Conservation (phyloP, 192 early-diverging fungal species). For the Chytriomyces sp. region DNA sequence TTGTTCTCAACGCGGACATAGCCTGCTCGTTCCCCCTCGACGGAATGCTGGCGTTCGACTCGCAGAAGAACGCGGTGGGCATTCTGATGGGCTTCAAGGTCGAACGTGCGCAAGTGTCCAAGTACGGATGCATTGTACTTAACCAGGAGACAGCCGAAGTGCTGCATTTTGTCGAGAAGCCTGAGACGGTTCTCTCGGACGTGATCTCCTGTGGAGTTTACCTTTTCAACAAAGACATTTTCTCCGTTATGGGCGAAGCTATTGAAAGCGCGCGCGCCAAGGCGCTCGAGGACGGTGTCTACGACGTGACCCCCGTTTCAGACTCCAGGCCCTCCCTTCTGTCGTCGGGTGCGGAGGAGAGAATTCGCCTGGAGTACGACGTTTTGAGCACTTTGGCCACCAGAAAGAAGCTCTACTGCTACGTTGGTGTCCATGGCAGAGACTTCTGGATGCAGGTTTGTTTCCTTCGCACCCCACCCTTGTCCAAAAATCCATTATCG, state of each 20-base stretch:
- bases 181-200: conserved; percentile 92
- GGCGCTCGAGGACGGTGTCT: conserved; percentile 56
- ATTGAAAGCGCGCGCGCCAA: conserved; percentile 69
- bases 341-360: conserved; percentile 53
- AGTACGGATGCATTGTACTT: conserved; percentile 94
- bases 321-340: conserved; percentile 28
- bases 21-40: conserved; percentile 91
- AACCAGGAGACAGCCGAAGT: conserved; percentile 87
- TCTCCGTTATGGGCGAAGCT: conserved; percentile 79
- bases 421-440: conserved; percentile 63
- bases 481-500: no score
- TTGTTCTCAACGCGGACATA: conserved; percentile 97
- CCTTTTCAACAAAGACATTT: conserved; percentile 87
- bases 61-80: conserved; percentile 76
- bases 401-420: conserved; percentile 82
- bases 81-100: conserved; percentile 92
- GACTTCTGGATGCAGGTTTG: conserved; percentile 83
- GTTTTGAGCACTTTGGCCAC: conserved; percentile 83
- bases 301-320: conserved; percentile 3
- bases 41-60: conserved; percentile 84
- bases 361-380: conserved; percentile 89
- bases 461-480: background rate
- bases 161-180: conserved; percentile 98
- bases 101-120: conserved; percentile 71
- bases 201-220: conserved; percentile 94